Percentiles rank a stretch among this genome's conserved stretches.
Conservation (phyloP, 2,329 filamentous ascomycete genomes). For the Aspergillus cejpii region DNA sequence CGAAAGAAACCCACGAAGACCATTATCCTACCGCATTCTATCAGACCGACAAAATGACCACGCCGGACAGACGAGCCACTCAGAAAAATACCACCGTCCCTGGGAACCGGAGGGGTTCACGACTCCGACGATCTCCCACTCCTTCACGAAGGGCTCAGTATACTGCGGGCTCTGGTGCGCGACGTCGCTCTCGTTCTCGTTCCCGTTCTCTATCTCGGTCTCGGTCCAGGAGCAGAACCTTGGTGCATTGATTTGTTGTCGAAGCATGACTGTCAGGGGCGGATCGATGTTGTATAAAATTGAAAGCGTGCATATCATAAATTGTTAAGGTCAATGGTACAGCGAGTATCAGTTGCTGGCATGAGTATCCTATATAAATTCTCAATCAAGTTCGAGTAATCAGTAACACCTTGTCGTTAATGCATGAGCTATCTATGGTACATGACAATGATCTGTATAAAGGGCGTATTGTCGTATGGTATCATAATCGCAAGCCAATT, state of each 20-base stretch:
- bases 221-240: not conserved
- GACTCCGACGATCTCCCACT: constrained; percentile 14
- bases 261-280: not conserved
- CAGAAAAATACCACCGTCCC: constrained; percentile 2
- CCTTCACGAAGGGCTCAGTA: constrained; percentile 9
- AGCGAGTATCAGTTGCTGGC: too few relatives aligned
- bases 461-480: not conserved
- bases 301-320: not conserved
- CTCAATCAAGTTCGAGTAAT: too few relatives aligned
- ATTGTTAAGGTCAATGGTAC: not conserved
- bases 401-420: not conserved
- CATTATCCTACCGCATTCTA: too few relatives aligned
- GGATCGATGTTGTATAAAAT: not conserved
- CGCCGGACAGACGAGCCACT: constrained; percentile 3
- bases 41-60: not conserved
- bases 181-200: constrained; percentile 11
- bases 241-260: not conserved
- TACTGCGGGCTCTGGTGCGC: constrained; percentile 16
- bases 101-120: constrained; percentile 4
- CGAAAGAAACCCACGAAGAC: too few relatives aligned
- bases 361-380: too few relatives aligned
- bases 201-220: constrained; percentile 7
- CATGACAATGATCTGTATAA: not conserved
- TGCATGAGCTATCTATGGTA: not conserved
- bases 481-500: constrained; percentile 6